phyloP scores from a whole-genome alignment of 306 rosid genomes.

The Glycine latifolia region DNA sequence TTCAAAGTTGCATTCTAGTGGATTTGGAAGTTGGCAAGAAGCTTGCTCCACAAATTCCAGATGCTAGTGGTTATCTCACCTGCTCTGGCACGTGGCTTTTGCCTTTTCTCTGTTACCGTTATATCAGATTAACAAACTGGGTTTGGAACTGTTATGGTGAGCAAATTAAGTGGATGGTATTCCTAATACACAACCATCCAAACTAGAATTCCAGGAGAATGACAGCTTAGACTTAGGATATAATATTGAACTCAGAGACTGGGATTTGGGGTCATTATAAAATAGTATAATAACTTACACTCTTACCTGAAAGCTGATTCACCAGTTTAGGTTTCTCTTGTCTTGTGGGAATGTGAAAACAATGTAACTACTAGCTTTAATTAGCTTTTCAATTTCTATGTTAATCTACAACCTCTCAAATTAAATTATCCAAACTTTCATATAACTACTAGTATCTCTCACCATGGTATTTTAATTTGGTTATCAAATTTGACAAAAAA shows the following conservation, averaged over 20 bases:
- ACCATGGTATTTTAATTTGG: background rate
- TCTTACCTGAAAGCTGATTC: constrained; percentile 46
- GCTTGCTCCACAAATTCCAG: constrained; percentile 56
- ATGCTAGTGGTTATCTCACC: constrained; percentile 48
- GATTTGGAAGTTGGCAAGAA: constrained; percentile 58
- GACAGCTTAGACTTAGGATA: constrained; percentile 42
- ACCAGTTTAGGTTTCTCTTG: constrained; percentile 13
- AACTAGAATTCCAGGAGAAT: constrained; percentile 59
- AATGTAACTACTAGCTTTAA: constrained; percentile 11
- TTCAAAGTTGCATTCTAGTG: constrained; percentile 45
- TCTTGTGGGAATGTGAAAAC: constrained; percentile 11
- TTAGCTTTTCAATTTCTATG: background rate
- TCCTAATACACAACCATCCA: constrained; percentile 62
- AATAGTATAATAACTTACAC: constrained; percentile 31
- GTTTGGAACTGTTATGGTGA: constrained; percentile 35
- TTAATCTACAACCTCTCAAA: too few relatives aligned
- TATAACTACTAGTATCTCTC: too few relatives aligned
- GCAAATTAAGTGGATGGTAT: constrained; percentile 48
- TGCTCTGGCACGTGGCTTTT: constrained; percentile 53
- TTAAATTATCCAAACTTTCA: too few relatives aligned
- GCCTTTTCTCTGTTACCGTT: constrained; percentile 45
- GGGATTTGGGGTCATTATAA: constrained; percentile 45
- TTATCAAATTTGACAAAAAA: background rate
- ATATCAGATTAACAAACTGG: constrained; percentile 22
- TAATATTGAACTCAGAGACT: constrained; percentile 37